Conservation (phyloP, 2,329 filamentous ascomycete species). For the Catunica adiposa region DNA sequence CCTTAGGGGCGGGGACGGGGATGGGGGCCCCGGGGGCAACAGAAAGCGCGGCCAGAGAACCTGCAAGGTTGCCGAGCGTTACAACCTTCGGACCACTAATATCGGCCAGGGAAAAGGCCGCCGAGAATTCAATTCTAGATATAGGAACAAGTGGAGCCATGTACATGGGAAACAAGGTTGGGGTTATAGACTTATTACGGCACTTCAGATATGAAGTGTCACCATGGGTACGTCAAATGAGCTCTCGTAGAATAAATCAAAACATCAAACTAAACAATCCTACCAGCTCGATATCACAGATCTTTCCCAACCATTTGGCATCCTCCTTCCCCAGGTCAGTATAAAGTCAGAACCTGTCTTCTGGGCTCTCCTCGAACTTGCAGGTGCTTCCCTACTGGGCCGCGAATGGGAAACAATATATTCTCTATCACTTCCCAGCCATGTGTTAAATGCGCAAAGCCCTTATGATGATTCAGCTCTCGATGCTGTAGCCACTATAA, state of each 20-base stretch:
- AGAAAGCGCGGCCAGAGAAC: background rate
- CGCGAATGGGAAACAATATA: background rate
- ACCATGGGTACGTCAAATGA: constrained; percentile 25
- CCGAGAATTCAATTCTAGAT: background rate
- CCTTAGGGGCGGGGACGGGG: constrained; percentile 20
- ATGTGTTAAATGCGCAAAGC: background rate
- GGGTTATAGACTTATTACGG: constrained; percentile 22
- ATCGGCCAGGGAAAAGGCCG: constrained; percentile 12
- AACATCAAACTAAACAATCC: background rate
- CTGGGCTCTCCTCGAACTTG: constrained; percentile 18
- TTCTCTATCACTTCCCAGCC: background rate
- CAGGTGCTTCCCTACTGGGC: constrained; percentile 3
- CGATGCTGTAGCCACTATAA: background rate
- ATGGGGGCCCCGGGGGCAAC: background rate
- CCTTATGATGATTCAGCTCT: too few species aligned
- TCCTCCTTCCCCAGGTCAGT: constrained; percentile 21
- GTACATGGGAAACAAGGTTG: background rate
- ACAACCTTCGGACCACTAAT: background rate
- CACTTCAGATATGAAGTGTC: constrained; percentile 30
- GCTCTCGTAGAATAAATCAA: background rate
- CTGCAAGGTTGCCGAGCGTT: background rate
- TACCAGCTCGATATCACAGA: constrained; percentile 29
- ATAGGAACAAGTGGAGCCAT: background rate
- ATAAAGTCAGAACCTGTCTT: constrained; percentile 18
- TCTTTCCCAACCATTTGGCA: constrained; percentile 25